These are phyloP conservation scores for Lentinula sp. DNA, from an alignment of 768 basidiomycete genomes.

Conservation along the genomic window DNA sequence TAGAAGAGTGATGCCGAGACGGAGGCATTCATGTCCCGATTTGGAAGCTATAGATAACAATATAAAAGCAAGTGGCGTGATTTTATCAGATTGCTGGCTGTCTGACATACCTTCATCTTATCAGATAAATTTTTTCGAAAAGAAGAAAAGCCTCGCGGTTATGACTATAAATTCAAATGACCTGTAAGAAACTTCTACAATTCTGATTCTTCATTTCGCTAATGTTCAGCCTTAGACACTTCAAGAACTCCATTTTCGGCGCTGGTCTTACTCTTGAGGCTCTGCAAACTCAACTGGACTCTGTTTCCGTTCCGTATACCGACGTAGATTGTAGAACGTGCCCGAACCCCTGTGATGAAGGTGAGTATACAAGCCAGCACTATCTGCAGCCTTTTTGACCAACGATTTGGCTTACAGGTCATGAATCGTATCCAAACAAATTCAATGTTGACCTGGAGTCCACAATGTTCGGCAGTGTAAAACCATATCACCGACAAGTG, in stretches of 20 bases:
- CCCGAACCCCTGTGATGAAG: slow-evolving; percentile 72
- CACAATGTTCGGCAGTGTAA: slow-evolving; percentile 80
- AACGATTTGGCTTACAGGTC: slow-evolving; percentile 35
- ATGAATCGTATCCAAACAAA: slow-evolving; percentile 66
- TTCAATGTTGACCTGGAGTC: slow-evolving; percentile 77
- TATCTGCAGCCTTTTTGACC: slow-evolving; percentile 15
- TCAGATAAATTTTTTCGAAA: slow-evolving; percentile 18
- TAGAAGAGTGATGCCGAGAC: no score
- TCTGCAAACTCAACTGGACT: slow-evolving; percentile 45
- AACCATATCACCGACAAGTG: slow-evolving; percentile 81
- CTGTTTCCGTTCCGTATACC: slow-evolving; percentile 58
- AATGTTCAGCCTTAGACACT: slow-evolving; percentile 33
- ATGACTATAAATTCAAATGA: slow-evolving; percentile 7
- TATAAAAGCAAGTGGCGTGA: slow-evolving; percentile 1
- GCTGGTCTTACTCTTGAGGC: slow-evolving; percentile 29
- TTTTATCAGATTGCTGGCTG: not conserved
- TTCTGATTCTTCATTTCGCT: not conserved
- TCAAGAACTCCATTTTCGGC: slow-evolving; percentile 38
- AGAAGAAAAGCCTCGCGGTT: not conserved
- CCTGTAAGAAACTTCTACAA: not conserved
- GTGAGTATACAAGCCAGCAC: slow-evolving; percentile 25
- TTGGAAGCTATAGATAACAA: slow-evolving; percentile 11
- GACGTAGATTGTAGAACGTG: slow-evolving; percentile 68
- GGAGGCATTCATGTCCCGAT: not conserved
- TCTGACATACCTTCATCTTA: slow-evolving; percentile 13